Conservation (phyloP, 73 alveolate genomes). For the Paramecium bursaria region DNA sequence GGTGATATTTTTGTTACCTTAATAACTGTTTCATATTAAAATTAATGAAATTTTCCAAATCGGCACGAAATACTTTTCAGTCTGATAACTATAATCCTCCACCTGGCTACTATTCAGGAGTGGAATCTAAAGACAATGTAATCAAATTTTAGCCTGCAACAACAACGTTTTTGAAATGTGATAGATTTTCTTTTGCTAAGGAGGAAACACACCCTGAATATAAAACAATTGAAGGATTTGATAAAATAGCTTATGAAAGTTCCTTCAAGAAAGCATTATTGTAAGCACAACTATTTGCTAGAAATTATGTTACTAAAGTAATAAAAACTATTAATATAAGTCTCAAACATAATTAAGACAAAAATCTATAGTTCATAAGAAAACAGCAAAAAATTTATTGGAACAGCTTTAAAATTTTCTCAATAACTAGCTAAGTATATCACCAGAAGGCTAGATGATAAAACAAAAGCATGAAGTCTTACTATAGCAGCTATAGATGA, state of each 20-base stretch:
- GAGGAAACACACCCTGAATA: background rate
- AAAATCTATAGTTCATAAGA: too few relatives aligned
- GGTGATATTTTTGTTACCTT: background rate
- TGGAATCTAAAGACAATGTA: slow-evolving; percentile 1
- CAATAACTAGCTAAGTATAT: too few relatives aligned
- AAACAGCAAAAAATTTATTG: too few relatives aligned
- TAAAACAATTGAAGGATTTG: slow-evolving; percentile 50
- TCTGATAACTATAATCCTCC: slow-evolving; percentile 51
- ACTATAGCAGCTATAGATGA: too few relatives aligned
- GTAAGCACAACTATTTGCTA: background rate
- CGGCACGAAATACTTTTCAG: slow-evolving; percentile 5
- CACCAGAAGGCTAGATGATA: too few relatives aligned
- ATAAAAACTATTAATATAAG: too few relatives aligned
- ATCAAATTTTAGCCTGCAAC: background rate
- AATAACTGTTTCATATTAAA: slow-evolving; percentile 58
- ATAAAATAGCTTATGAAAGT: slow-evolving; percentile 16
- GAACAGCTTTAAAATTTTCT: too few relatives aligned
- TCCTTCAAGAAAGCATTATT: slow-evolving; percentile 12
- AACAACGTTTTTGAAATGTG: background rate
- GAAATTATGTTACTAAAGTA: slow-evolving; percentile 25
- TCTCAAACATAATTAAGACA: too few relatives aligned
- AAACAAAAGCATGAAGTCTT: too few relatives aligned
- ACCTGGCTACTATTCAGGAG: slow-evolving; percentile 46
- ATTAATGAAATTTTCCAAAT: slow-evolving; percentile 30
- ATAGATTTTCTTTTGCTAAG: slow-evolving; percentile 6